Evolutionary conservation across 345 rosid species (phyloP), one percentile per base, ranked within the genome.

Genomic region (Gossypium turneri): DNA sequence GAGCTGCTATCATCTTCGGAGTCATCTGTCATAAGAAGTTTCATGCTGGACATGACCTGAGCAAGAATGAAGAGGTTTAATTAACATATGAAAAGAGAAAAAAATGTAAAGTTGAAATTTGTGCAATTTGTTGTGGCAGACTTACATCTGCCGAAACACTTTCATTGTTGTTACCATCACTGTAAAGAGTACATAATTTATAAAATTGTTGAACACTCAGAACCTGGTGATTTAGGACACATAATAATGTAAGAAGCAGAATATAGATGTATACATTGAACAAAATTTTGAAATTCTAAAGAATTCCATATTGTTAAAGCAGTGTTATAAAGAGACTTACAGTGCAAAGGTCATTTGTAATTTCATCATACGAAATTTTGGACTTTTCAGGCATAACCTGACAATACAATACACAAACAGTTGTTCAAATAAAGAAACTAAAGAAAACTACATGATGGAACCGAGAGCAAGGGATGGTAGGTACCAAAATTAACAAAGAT

Each of bases 31-130:
- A 89, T 84, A 34, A 87, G 80, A 75, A 85, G 80, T 81, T 85
- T 89, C 90, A 95, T 87, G 86, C 85, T 90, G 62, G 99, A 86
- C 68, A 91, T 83, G 67, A 93, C 98, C 99, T 95, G 85, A 56
- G 71, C 27, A 67, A 29, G 41, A 29, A 52, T 52, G 61, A 70
- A 59, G 64, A 24, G 38, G 17, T 58, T 11, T 24, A 15, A 4
- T 22, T 24, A 24, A 16, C 50, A 16, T 16, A 51, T 51, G 17
- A 51, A 5, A 16, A 19, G n/a, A 51, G n/a, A 16, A 16, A 16
- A 15, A 51, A 45, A 45, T 45, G 12, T 9, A 45, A 10, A 51
- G 56, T 13, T 51, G 29, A 73, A 15, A 15, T 1, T 13, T 56
- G n/a, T 52, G 24, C 38, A 50, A 50, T 77, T 38, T 45, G 67